Evolutionary conservation across 805 yeast species (phyloP).

Genomic region (Zygosaccharomyces kombuchaensis): DNA sequence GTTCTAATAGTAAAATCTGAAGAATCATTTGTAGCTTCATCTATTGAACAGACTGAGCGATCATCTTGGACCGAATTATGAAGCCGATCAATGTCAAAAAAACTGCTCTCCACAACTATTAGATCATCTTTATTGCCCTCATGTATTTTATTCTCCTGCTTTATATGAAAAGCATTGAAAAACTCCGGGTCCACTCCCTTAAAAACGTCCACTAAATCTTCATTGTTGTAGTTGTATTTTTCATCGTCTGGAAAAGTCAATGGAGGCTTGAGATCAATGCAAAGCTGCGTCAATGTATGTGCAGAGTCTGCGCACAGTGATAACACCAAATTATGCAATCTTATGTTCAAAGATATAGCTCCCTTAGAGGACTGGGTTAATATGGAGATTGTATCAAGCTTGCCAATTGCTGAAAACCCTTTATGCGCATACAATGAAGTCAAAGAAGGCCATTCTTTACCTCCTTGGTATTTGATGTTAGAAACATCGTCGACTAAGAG

Average conservation of each 20-base stretch:
- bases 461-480: conserved; percentile 30
- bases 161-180: conserved; percentile 18
- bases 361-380: conserved; percentile 20
- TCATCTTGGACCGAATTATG: not conserved
- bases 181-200: conserved; percentile 36
- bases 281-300: conserved; percentile 61
- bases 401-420: conserved; percentile 29
- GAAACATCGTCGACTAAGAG: conserved; percentile 61
- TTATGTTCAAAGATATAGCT: conserved; percentile 42
- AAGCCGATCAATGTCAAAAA: conserved; percentile 10
- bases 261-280: conserved; percentile 70
- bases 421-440: conserved; percentile 20
- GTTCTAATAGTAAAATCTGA: conserved; percentile 6
- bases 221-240: conserved; percentile 43
- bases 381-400: conserved; percentile 14
- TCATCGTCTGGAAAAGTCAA: conserved; percentile 54
- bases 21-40: conserved; percentile 5
- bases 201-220: conserved; percentile 38
- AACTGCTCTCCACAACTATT: conserved; percentile 17
- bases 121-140: conserved; percentile 24
- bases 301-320: conserved; percentile 82
- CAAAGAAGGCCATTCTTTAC: conserved; percentile 14
- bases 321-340: conserved; percentile 44
- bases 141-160: conserved; percentile 10
- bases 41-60: not conserved